These are phyloP conservation scores for Exophiala alcalophila DNA, from an alignment of 2,329 filamentous ascomycete genomes.

Conservation along the genomic window DNA sequence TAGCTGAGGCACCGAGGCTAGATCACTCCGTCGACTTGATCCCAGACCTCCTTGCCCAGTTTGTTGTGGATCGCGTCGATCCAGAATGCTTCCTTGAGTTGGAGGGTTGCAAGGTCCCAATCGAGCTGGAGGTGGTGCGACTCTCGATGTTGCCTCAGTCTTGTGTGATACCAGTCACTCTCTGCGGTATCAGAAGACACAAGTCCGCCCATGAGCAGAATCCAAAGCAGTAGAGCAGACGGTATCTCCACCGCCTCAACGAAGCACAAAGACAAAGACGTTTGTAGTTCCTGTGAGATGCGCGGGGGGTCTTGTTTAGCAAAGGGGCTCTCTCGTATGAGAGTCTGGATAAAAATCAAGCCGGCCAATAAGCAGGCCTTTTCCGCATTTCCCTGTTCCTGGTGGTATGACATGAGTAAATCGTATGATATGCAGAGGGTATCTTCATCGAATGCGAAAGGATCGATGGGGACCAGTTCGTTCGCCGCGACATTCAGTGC, in stretches of 20 bases:
- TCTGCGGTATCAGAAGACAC: slow-evolving; percentile 14
- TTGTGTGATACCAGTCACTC: slow-evolving; percentile 13
- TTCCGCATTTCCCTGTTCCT: slow-evolving; percentile 3
- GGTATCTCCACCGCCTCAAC: background rate
- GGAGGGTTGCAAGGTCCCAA: slow-evolving; percentile 12
- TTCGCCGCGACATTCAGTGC: slow-evolving; percentile 14
- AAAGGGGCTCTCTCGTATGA: slow-evolving; percentile 17
- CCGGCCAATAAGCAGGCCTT: slow-evolving; percentile 14
- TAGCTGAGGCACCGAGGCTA: background rate
- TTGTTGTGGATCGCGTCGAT: slow-evolving; percentile 13
- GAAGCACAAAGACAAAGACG: background rate
- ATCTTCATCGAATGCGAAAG: slow-evolving; percentile 21
- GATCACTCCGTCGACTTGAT: slow-evolving; percentile 4
- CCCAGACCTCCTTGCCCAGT: slow-evolving; percentile 19
- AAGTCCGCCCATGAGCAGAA: slow-evolving; percentile 20
- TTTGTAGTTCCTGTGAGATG: slow-evolving; percentile 11
- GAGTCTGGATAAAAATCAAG: slow-evolving; percentile 22
- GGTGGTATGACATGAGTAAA: slow-evolving; percentile 9
- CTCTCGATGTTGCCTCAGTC: background rate
- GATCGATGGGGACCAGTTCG: slow-evolving; percentile 10
- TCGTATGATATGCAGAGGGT: slow-evolving; percentile 21
- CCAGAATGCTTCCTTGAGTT: slow-evolving; percentile 14
- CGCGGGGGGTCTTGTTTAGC: slow-evolving; percentile 6
- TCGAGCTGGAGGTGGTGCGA: background rate
- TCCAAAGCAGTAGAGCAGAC: slow-evolving; percentile 13